A percentile compares a stretch with the other conserved stretches of the same genome.
Evolutionary conservation across 2,329 filamentous ascomycete genomes (phyloP).

Genomic region (Clarireedia homoeocarpa): DNA sequence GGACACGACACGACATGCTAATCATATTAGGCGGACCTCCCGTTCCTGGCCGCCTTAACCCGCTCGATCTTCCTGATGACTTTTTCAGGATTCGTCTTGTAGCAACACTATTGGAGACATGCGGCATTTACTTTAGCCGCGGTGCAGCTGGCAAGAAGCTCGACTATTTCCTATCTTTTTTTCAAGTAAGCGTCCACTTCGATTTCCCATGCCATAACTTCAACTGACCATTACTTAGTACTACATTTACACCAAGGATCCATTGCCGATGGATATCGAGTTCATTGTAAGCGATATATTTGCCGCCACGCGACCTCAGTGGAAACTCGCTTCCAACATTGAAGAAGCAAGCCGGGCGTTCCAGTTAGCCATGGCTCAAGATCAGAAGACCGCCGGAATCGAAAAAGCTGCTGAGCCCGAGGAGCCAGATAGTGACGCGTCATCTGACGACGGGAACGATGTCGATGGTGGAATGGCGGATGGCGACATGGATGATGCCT

Average conservation of each 20-base stretch:
- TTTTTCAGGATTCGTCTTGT: slow-evolving; percentile 92
- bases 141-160: slow-evolving; percentile 93
- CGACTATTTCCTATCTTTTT: slow-evolving; percentile 93
- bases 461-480: slow-evolving; percentile 51
- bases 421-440: slow-evolving; percentile 60
- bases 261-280: slow-evolving; percentile 92
- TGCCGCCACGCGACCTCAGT: slow-evolving; percentile 76
- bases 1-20: slow-evolving; percentile 2
- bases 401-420: slow-evolving; percentile 66
- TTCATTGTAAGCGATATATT: slow-evolving; percentile 94
- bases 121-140: slow-evolving; percentile 91
- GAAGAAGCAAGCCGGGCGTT: slow-evolving; percentile 81
- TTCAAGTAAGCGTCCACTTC: slow-evolving; percentile 51
- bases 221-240: slow-evolving; percentile 47
- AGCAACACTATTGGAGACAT: slow-evolving; percentile 85
- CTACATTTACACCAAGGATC: slow-evolving; percentile 85
- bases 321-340: slow-evolving; percentile 75
- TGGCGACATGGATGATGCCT: slow-evolving; percentile 35
- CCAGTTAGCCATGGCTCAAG: slow-evolving; percentile 78
- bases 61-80: slow-evolving; percentile 83
- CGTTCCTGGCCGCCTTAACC: slow-evolving; percentile 65
- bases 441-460: slow-evolving; percentile 69
- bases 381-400: slow-evolving; percentile 71
- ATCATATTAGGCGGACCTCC: slow-evolving; percentile 60
- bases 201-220: slow-evolving; percentile 13